Evolutionary conservation across 179 eudicot genomes (phyloP).

Genomic region (Silene noctiflora): DNA sequence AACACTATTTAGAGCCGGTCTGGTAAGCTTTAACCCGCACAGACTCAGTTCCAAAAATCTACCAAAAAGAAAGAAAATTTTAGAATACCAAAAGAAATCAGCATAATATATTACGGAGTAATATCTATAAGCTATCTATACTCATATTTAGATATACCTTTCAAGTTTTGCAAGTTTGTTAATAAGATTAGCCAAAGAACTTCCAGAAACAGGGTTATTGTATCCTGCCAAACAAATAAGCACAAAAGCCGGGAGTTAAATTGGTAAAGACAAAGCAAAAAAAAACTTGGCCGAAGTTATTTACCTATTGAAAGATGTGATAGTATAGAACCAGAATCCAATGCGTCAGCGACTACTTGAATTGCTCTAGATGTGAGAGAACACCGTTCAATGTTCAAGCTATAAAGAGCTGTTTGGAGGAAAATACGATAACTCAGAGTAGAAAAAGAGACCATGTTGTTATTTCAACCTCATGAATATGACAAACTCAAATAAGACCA

Average conservation of each 20-base stretch:
- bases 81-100: not conserved
- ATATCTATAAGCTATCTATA: not conserved
- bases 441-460: not conserved
- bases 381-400: constrained; percentile 79
- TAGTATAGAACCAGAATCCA: constrained; percentile 57
- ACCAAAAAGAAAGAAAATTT: not conserved
- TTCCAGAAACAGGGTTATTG: constrained; percentile 68
- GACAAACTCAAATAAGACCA: not conserved
- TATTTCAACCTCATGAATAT: not conserved
- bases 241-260: constrained; percentile 7
- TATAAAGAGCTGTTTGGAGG: constrained; percentile 63
- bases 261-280: constrained; percentile 8
- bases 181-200: constrained; percentile 54
- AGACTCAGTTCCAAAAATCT: constrained; percentile 83
- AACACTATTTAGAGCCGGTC: constrained; percentile 55
- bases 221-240: constrained; percentile 53
- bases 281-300: not conserved
- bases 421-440: not conserved
- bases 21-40: constrained; percentile 75
- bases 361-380: constrained; percentile 84
- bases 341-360: constrained; percentile 70
- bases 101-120: not conserved
- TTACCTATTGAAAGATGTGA: constrained; percentile 77
- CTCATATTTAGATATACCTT: constrained; percentile 35
- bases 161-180: constrained; percentile 61